Evolutionary conservation across 148 eudicot species (phyloP).

Genomic region (Arbutus unedo): DNA sequence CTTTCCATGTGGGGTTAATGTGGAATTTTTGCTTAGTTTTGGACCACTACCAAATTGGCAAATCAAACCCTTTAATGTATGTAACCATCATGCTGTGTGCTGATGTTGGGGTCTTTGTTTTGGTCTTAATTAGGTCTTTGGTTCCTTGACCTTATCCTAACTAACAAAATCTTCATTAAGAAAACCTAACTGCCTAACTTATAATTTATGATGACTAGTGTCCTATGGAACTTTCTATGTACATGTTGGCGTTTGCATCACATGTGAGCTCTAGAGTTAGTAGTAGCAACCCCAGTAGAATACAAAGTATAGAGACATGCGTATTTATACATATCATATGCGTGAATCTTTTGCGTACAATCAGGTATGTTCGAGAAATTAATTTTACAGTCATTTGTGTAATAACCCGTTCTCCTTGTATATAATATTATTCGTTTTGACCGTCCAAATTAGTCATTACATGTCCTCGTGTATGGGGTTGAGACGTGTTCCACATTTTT

Average conservation of each 20-base stretch:
- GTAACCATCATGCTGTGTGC: neutral
- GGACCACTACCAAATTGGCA: neutral
- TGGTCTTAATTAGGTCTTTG: neutral
- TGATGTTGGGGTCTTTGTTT: neutral
- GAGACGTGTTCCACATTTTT: too few species aligned
- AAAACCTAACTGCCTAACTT: constrained; percentile 1
- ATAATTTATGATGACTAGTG: neutral
- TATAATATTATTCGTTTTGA: too few species aligned
- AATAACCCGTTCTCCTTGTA: too few species aligned
- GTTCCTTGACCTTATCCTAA: constrained; percentile 10
- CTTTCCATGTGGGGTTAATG: neutral
- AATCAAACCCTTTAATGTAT: neutral
- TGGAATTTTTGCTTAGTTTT: neutral
- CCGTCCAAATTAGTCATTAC: too few species aligned
- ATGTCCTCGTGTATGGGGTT: too few species aligned
- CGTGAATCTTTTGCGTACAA: neutral
- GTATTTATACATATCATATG: neutral
- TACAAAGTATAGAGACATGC: neutral
- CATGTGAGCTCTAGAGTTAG: neutral
- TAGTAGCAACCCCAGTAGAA: neutral
- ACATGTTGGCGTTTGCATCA: neutral
- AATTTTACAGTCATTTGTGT: neutral
- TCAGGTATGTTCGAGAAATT: neutral
- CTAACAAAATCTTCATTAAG: neutral
- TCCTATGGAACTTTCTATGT: neutral